Conservation (phyloP, 2,329 filamentous ascomycete species). For the Phialophora tarda region DNA sequence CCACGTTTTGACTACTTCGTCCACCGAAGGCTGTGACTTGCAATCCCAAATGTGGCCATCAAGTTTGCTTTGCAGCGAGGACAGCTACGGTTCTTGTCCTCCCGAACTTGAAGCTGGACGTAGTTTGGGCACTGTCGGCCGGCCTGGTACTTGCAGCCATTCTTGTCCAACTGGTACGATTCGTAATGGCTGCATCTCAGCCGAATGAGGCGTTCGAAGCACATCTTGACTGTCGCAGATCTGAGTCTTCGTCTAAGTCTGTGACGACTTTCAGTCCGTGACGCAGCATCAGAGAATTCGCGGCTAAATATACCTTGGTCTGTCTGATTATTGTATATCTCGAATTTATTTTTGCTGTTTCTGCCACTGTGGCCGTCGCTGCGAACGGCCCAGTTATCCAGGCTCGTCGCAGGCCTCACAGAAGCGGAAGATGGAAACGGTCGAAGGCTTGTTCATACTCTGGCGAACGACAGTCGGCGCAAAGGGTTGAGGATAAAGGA, state of each 20-base stretch:
- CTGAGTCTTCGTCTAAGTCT: conserved; percentile 1
- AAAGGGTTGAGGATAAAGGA: conserved; percentile 10
- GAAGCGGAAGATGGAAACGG: conserved; percentile 39
- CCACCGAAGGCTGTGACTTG: conserved; percentile 36
- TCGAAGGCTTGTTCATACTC: conserved; percentile 42
- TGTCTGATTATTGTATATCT: conserved; percentile 12
- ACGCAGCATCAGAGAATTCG: not conserved
- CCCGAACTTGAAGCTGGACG: conserved; percentile 36
- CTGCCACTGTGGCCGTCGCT: conserved; percentile 21
- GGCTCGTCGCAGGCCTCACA: conserved; percentile 41
- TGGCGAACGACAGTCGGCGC: conserved; percentile 27
- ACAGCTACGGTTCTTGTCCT: conserved; percentile 39
- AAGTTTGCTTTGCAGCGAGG: conserved; percentile 37
- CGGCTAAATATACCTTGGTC: conserved; percentile 11
- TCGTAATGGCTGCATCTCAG: conserved; percentile 39
- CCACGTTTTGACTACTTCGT: conserved; percentile 9
- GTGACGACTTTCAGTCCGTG: not conserved
- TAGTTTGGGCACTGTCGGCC: conserved; percentile 37
- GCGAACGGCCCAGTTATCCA: conserved; percentile 39
- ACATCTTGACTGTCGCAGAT: conserved; percentile 34
- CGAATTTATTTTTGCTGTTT: conserved; percentile 16
- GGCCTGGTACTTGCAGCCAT: conserved; percentile 35
- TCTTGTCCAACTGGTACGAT: conserved; percentile 39
- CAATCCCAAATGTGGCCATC: conserved; percentile 37
- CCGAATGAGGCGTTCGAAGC: conserved; percentile 38